phyloP scores from a whole-genome alignment of 768 basidiomycete genomes.

The Sporobolomyces phaffii region DNA sequence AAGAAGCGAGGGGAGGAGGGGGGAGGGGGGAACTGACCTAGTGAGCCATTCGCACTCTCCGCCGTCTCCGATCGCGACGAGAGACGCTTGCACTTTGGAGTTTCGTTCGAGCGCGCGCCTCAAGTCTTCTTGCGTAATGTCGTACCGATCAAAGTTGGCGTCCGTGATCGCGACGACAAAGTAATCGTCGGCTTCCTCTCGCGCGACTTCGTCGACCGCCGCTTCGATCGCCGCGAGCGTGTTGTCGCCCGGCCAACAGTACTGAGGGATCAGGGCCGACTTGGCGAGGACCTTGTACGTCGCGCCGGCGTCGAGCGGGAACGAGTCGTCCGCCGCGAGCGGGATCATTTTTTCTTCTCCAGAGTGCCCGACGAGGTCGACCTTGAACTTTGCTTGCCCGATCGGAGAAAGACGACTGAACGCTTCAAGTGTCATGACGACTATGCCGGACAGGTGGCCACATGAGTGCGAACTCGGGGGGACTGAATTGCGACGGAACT shows the following conservation, averaged over 20 bases:
- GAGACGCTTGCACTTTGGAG: constrained; percentile 9
- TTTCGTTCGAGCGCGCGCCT: constrained; percentile 2
- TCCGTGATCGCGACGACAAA: constrained; percentile 29
- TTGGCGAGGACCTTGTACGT: constrained; percentile 17
- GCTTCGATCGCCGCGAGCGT: constrained; percentile 17
- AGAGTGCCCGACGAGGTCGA: constrained; percentile 25
- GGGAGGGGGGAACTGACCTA: too few species aligned
- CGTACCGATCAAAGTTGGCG: constrained; percentile 11
- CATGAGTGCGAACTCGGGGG: neutral
- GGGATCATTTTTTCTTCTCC: constrained; percentile 30
- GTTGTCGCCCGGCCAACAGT: constrained; percentile 24
- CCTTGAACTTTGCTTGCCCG: constrained; percentile 18
- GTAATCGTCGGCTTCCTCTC: constrained; percentile 19
- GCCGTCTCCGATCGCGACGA: constrained; percentile 33
- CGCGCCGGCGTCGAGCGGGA: constrained; percentile 16
- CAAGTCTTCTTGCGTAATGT: constrained; percentile 12
- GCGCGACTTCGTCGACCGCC: neutral
- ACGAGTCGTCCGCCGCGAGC: neutral
- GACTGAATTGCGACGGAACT: neutral
- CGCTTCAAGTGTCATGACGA: constrained; percentile 29
- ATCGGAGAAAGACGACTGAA: constrained; percentile 11
- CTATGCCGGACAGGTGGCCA: neutral
- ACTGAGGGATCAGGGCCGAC: constrained; percentile 27
- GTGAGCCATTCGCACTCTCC: constrained; percentile 28
- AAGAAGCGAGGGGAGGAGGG: neutral